Evolutionary conservation across 148 eudicot genomes (phyloP), one percentile per base, ranked within the genome.

Genomic region (Vaccinium macrocarpon): DNA sequence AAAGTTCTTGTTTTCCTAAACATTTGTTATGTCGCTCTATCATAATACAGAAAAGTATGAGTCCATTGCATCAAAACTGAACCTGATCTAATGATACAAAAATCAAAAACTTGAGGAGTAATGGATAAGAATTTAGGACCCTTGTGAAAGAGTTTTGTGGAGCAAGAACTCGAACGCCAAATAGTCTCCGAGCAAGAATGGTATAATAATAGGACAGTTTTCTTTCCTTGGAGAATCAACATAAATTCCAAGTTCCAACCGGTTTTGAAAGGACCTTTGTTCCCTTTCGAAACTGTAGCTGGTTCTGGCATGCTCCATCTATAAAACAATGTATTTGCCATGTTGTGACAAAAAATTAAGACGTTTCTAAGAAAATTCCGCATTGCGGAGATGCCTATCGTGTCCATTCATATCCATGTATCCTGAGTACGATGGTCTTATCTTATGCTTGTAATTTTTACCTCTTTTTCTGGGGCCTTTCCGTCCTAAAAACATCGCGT

Each of bases 361-460:
- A 6, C 23, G 68, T 42, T 35, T 83, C 77, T 87, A 91, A 1
- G 84, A 84, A 49, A 78, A 64, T 55, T 94, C 98, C 82, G 84
- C 82, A 83, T 62, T 89, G 52, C 92, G 91, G 23, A 78, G 82
- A 78, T 75, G 89, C 84, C 88, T 86, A 81, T 91, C 91, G 48
- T 79, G 88, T 23, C 90, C 93, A 79, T 89, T 88, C 23, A 57
- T 50, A 78, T 92, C 92, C 75, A 86, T 72, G 62, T 85, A 85
- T 15, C 90, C 93, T 0, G 91, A 76, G 82, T 92, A 66, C 0
- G 91, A 82, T 2, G 87, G 38, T 88, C 90, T 88, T 89, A 88
- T 92, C 90, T 89, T 94, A 86, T 82, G 80, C 89, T 92, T 96
- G 62, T 86, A 86, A 71, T 84, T 87, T 88, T 92, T 96, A 81